phyloP scores from a whole-genome alignment of 768 basidiomycete genomes.

The Podaxis sp. region DNA sequence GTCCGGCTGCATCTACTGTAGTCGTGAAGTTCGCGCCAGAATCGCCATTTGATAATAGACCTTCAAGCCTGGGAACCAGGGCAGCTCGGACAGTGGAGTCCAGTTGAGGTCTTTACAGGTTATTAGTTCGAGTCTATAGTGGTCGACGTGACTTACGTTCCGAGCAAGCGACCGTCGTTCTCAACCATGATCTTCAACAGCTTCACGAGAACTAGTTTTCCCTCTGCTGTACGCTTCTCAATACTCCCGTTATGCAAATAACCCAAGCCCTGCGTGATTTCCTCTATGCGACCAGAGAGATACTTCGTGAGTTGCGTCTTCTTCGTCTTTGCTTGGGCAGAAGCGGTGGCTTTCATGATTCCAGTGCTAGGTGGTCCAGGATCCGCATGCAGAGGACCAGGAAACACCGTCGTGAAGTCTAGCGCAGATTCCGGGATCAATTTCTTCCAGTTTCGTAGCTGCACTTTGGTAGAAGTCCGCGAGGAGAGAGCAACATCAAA shows the following conservation, averaged over 20 bases:
- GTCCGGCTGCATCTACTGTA: conserved; percentile 30
- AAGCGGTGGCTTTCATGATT: conserved; percentile 68
- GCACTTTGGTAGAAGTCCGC: conserved; percentile 66
- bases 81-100: conserved; percentile 77
- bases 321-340: conserved; percentile 75
- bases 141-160: conserved; percentile 60
- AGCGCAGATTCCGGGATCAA: conserved; percentile 69
- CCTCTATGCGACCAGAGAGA: conserved; percentile 70
- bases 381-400: conserved; percentile 87
- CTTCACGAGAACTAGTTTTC: conserved; percentile 71
- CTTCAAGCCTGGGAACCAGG: conserved; percentile 59
- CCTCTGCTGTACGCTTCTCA: conserved; percentile 66
- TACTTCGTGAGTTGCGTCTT: conserved; percentile 78
- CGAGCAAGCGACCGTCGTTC: conserved; percentile 83
- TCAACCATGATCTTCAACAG: conserved; percentile 81
- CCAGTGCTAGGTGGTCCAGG: conserved; percentile 61
- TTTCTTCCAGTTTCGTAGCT: conserved; percentile 65
- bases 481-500: conserved; percentile 78
- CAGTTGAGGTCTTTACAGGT: conserved; percentile 48
- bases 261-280: conserved; percentile 73
- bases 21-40: conserved; percentile 19
- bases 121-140: not conserved
- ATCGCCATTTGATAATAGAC: conserved; percentile 3
- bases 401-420: conserved; percentile 58
- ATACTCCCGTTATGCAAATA: conserved; percentile 51